These are phyloP conservation scores for Chlorella sp. DNA, from an alignment of 139 green algal species.

Conservation along the genomic window DNA sequence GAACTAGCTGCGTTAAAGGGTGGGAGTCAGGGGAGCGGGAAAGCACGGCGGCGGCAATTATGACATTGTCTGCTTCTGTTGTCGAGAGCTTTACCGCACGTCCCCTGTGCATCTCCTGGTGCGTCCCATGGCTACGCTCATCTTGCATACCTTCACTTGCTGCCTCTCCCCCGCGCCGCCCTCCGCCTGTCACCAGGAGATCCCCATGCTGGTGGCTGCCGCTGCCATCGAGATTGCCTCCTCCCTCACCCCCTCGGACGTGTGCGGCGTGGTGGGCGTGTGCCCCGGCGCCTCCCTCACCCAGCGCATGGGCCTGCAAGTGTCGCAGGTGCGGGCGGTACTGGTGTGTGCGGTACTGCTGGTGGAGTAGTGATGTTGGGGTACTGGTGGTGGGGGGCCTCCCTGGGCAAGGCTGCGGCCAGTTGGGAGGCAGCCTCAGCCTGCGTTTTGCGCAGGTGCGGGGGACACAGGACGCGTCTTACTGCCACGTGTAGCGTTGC, in stretches of 20 bases:
- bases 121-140: background rate
- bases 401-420: too few species aligned
- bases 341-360: background rate
- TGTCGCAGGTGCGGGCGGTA: background rate
- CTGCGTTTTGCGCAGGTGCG: too few species aligned
- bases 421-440: too few species aligned
- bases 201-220: constrained; percentile 32
- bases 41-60: too few species aligned
- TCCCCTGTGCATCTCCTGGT: background rate
- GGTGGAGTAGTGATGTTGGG: too few species aligned
- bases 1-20: too few species aligned
- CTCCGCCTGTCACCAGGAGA: background rate
- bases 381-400: too few species aligned
- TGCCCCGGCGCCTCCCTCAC: constrained; percentile 5
- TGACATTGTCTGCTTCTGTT: background rate
- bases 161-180: background rate
- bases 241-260: background rate
- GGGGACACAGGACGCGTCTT: too few species aligned
- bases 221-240: background rate
- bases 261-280: constrained; percentile 34
- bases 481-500: too few species aligned
- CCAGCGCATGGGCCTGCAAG: constrained; percentile 8
- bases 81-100: background rate
- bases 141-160: background rate
- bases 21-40: background rate